A percentile compares a stretch with the other conserved stretches of the same genome.
These are phyloP conservation scores for Fusarium scirpi DNA, from an alignment of 2,329 filamentous ascomycete genomes.

Conservation along the genomic window DNA sequence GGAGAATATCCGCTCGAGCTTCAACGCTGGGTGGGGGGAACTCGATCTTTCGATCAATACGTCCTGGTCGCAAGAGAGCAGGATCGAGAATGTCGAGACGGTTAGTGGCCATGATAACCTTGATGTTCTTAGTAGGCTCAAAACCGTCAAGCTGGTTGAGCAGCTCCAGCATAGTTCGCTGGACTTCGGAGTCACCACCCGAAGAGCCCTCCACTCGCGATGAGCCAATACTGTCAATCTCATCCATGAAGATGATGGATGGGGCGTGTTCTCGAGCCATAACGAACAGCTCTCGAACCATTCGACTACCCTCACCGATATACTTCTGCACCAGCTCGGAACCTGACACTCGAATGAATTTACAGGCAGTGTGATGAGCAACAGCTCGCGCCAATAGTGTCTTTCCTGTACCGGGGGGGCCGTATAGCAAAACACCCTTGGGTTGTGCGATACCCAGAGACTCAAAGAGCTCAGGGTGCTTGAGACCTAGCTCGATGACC, in stretches of 20 bases:
- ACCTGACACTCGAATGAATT: slow-evolving; percentile 97
- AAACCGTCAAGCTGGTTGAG: slow-evolving; percentile 99
- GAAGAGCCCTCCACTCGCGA: slow-evolving; percentile 96
- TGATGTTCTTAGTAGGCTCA: slow-evolving; percentile 99
- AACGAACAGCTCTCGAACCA: slow-evolving; percentile 98
- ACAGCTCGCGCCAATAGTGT: slow-evolving; percentile 94
- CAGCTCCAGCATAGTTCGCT: slow-evolving; percentile 97
- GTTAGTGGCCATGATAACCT: slow-evolving; percentile 99
- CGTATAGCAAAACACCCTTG: slow-evolving; percentile 96
- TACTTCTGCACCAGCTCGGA: slow-evolving; percentile 99
- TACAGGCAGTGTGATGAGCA: slow-evolving; percentile 98
- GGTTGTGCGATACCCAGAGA: slow-evolving; percentile 98
- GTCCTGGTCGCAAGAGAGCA: slow-evolving; percentile 91
- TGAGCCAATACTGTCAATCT: slow-evolving; percentile 98
- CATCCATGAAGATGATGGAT: slow-evolving; percentile 99
- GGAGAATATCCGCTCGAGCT: slow-evolving; percentile 95
- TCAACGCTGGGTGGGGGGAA: slow-evolving; percentile 97
- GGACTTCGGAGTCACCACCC: slow-evolving; percentile 96
- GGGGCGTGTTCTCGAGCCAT: slow-evolving; percentile 99
- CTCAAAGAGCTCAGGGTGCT: slow-evolving; percentile 98
- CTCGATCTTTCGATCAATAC: slow-evolving; percentile 98
- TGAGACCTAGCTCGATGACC: slow-evolving; percentile 97
- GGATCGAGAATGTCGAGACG: slow-evolving; percentile 97
- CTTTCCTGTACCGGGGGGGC: slow-evolving; percentile 96
- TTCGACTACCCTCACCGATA: slow-evolving; percentile 96